Evolutionary conservation across 2,329 filamentous ascomycete species (phyloP).

Genomic region (Penicillium sp.): DNA sequence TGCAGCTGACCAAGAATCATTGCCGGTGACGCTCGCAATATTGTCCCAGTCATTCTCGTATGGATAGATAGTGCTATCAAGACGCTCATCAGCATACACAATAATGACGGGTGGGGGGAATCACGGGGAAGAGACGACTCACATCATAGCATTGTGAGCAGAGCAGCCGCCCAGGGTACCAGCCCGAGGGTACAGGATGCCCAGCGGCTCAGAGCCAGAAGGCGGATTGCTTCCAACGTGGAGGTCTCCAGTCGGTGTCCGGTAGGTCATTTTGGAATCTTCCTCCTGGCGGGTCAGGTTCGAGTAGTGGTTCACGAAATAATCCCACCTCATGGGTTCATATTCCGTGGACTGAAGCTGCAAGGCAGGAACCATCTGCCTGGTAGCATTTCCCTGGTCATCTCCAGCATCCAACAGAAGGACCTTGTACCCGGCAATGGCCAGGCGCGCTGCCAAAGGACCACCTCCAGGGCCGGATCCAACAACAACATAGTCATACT

Average conservation of each 20-base stretch:
- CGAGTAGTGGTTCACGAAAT: constrained; percentile 60
- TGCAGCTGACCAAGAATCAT: constrained; percentile 54
- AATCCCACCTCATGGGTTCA: no score
- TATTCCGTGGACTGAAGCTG: no score
- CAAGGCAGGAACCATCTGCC: no score
- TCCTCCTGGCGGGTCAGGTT: constrained; percentile 53
- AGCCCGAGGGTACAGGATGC: constrained; percentile 57
- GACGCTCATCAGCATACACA: not conserved
- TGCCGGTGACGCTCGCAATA: constrained; percentile 57
- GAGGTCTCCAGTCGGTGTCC: constrained; percentile 50
- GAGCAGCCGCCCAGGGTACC: constrained; percentile 58
- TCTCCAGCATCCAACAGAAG: no score
- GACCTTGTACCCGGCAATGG: no score
- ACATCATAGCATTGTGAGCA: constrained; percentile 61
- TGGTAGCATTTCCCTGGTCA: no score
- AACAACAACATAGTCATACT: constrained; percentile 66
- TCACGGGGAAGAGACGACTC: not conserved
- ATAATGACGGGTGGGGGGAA: no score
- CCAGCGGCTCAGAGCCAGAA: constrained; percentile 48
- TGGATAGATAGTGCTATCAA: constrained; percentile 52
- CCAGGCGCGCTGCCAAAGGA: no score
- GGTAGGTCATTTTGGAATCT: constrained; percentile 61
- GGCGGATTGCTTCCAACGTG: constrained; percentile 57
- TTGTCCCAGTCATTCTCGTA: constrained; percentile 58
- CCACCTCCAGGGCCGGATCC: no score